Evolutionary conservation across 495 filamentous ascomycete species (phyloP), one percentile per base, ranked within the genome.

Genomic region (Astrothelium subdiscretum): DNA sequence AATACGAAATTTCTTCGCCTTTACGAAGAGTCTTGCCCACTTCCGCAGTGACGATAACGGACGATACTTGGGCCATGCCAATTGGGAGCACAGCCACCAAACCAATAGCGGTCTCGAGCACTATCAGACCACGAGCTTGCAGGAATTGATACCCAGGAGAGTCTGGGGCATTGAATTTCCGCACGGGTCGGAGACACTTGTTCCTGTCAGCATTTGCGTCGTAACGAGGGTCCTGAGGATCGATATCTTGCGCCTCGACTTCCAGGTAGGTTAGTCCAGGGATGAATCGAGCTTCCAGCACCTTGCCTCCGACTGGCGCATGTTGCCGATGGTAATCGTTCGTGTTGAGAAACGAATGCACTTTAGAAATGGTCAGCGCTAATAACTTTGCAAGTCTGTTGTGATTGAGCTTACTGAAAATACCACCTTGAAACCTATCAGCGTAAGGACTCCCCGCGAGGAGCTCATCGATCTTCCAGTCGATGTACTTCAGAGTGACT

Each of bases 221-320:
- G n/a, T 0, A 15, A 5, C 13, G 12, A 20, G 10, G 43, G 5
- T 12, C 12, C 5, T 48, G 13, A 48, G 0, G 43, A 5, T 5
- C 20, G 11, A 48, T n/a, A 18, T 12, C 5, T 5, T 48, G 12
- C 43, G n/a, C 20, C 20, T 44, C 60, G 61, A 72, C 67, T 44
- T 73, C 62, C 4, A 71, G 68, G 44, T 72, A 74, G 31, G 58
- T 63, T 32, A 64, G 29, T 12, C 67, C 74, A 3, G 57, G 51
- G 38, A 77, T 73, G 38, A 68, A 62, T 42, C 65, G 67, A 3
- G 43, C 43, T 20, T 48, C 43, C 12, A 48, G 11, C 6, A 48
- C n/a, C 43, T 48, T 48, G 43, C 43, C 43, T 15, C 11, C 43
- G 12, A 48, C n/a, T 20, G 43, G 43, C 5, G 43, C 43, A 20